A percentile compares a stretch with the other conserved stretches of the same genome.
These are phyloP conservation scores for Scenedesmus sp. DNA, from an alignment of 163 green algal genomes.

Conservation along the genomic window DNA sequence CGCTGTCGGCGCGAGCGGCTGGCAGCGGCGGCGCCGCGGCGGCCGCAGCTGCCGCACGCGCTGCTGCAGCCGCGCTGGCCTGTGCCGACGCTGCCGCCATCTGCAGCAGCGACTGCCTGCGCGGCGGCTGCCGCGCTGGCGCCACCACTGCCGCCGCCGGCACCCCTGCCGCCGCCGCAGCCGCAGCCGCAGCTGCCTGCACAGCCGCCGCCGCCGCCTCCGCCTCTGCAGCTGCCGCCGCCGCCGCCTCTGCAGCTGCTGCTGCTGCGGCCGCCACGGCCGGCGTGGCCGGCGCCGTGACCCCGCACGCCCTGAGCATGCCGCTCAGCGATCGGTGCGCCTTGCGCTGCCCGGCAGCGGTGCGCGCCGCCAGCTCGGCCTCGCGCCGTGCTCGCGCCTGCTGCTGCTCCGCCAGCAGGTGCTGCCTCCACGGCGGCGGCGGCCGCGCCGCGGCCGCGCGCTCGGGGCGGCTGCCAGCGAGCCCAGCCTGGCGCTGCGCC, in stretches of 20 bases:
- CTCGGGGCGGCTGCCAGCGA: no score
- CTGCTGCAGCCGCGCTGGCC: not conserved
- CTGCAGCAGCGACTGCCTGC: not conserved
- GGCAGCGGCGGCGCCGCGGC: not conserved
- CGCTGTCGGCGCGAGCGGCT: not conserved
- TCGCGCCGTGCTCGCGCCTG: not conserved
- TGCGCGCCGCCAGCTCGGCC: no score
- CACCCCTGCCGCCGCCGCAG: not conserved
- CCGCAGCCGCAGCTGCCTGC: conserved; percentile 23
- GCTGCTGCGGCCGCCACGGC: not conserved
- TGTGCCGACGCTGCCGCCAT: no score
- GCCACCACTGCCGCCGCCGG: not conserved
- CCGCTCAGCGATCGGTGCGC: no score
- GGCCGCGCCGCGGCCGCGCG: no score
- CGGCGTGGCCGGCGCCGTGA: no score
- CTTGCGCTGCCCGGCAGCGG: no score
- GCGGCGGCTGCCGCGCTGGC: not conserved
- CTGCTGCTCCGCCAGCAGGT: conserved; percentile 22
- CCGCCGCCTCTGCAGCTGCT: not conserved
- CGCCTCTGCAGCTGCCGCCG: no score
- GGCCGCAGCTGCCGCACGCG: not conserved
- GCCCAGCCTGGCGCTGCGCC: no score
- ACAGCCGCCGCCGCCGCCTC: not conserved
- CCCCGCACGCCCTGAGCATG: no score
- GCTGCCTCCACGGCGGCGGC: conserved; percentile 11